phyloP scores from a whole-genome alignment of 805 yeast species.

The Yamadazyma scolyti region DNA sequence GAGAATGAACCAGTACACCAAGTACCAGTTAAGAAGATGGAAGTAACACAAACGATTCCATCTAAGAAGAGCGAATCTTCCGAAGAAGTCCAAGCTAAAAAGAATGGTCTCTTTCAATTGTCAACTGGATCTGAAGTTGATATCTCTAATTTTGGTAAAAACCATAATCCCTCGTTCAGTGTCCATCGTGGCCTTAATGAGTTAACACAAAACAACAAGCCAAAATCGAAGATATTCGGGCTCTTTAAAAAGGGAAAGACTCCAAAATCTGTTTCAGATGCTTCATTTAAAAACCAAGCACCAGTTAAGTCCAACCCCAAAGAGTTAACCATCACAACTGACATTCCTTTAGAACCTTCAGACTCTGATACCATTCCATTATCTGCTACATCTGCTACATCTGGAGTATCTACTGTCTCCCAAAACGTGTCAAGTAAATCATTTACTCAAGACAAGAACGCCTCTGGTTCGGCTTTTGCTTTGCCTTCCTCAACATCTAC shows the following conservation, averaged over 20 bases:
- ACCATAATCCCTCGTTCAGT: constrained; percentile 34
- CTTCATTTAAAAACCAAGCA: constrained; percentile 1
- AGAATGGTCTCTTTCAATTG: constrained; percentile 12
- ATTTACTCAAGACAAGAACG: constrained; percentile 11
- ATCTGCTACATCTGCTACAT: constrained; percentile 12
- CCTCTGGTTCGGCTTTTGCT: constrained; percentile 35
- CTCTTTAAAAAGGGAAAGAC: constrained; percentile 25
- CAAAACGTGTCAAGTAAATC: constrained; percentile 6
- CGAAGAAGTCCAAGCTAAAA: neutral
- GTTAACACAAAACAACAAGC: constrained; percentile 11
- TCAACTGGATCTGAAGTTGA: constrained; percentile 36
- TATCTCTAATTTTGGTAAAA: constrained; percentile 36
- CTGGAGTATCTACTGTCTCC: constrained; percentile 12
- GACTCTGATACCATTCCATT: constrained; percentile 14
- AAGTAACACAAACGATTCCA: too few species aligned
- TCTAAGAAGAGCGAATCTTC: neutral
- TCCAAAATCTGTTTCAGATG: constrained; percentile 1
- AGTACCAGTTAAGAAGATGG: constrained; percentile 12
- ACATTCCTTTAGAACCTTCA: constrained; percentile 6
- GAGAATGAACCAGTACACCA: constrained; percentile 2
- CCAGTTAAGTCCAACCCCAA: constrained; percentile 6
- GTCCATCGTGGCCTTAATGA: constrained; percentile 11
- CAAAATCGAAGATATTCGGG: constrained; percentile 29
- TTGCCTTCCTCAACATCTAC: constrained; percentile 41
- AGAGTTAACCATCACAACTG: constrained; percentile 12